Conservation (phyloP, 2,329 filamentous ascomycete genomes). For the Fusarium fujikuroi region DNA sequence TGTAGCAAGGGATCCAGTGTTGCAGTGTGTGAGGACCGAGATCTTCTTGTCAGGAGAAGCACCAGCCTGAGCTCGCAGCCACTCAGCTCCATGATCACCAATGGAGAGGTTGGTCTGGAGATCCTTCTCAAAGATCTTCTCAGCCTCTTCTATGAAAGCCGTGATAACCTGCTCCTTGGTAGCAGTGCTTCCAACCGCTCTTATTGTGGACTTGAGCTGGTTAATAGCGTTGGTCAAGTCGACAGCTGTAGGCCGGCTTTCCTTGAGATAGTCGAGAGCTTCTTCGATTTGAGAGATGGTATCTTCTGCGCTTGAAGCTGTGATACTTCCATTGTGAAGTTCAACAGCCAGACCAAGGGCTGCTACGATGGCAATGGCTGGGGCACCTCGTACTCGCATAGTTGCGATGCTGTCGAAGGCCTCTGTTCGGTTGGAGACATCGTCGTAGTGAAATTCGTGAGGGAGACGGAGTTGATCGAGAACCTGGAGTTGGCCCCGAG, state of each 20-base stretch:
- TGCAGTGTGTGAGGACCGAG: constrained; percentile 96
- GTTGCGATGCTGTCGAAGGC: constrained; percentile 85
- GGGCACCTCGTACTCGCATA: constrained; percentile 83
- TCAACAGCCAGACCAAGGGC: constrained; percentile 89
- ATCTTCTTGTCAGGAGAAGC: constrained; percentile 62
- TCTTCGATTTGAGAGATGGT: constrained; percentile 77
- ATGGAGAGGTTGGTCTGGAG: constrained; percentile 88
- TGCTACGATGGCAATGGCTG: constrained; percentile 98
- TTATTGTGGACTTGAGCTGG: constrained; percentile 76
- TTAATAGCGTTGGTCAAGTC: constrained; percentile 91
- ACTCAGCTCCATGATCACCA: constrained; percentile 83
- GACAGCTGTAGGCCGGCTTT: constrained; percentile 91
- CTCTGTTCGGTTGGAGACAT: constrained; percentile 75
- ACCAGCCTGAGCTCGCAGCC: constrained; percentile 74
- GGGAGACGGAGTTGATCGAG: constrained; percentile 86
- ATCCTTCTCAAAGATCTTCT: constrained; percentile 88
- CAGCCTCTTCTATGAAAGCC: constrained; percentile 82
- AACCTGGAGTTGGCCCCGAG: constrained; percentile 76
- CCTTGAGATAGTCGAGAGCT: constrained; percentile 86
- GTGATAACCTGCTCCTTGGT: constrained; percentile 66
- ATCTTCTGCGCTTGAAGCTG: constrained; percentile 61
- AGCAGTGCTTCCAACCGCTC: constrained; percentile 56
- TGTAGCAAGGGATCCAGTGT: constrained; percentile 95
- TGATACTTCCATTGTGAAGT: constrained; percentile 65
- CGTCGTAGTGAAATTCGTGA: constrained; percentile 82